Evolutionary conservation across 768 basidiomycete genomes (phyloP).

Genomic region (Trametes sanguinea): DNA sequence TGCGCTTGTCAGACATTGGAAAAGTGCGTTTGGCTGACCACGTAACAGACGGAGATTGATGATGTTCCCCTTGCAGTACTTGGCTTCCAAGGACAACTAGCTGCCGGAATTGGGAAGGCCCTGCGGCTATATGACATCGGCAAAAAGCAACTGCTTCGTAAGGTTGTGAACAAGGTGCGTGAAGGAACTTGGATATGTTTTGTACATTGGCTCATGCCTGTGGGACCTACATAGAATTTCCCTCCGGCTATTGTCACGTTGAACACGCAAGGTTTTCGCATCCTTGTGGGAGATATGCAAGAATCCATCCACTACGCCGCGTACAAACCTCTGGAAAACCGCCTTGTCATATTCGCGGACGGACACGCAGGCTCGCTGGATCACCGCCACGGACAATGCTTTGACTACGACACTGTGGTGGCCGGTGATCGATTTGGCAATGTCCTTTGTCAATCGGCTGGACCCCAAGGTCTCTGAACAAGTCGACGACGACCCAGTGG

Average conservation of each 20-base stretch:
- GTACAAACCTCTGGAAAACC: constrained; percentile 94
- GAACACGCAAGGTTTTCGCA: constrained; percentile 91
- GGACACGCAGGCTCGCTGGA: constrained; percentile 93
- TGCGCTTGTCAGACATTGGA: constrained; percentile 29
- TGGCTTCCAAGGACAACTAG: constrained; percentile 90
- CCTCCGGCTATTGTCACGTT: constrained; percentile 84
- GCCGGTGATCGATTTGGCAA: constrained; percentile 97
- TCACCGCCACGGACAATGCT: constrained; percentile 86
- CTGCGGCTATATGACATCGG: constrained; percentile 94
- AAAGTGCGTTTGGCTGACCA: neutral
- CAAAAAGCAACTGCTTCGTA: constrained; percentile 94
- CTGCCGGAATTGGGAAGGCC: constrained; percentile 92
- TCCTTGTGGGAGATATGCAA: constrained; percentile 96
- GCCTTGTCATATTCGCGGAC: constrained; percentile 92
- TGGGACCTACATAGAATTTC: constrained; percentile 51
- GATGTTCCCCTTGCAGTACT: constrained; percentile 89
- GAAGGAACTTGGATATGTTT: neutral
- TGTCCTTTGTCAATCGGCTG: constrained; percentile 87
- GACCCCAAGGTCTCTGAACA: constrained; percentile 82
- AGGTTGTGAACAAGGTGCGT: constrained; percentile 93
- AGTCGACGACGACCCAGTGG: constrained; percentile 97
- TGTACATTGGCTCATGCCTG: too few species aligned
- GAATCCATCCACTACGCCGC: constrained; percentile 89
- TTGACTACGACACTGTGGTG: constrained; percentile 95
- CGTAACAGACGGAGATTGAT: constrained; percentile 82